Conservation (phyloP, 1,139 yeast genomes). For the Candida buenavistaensis region DNA sequence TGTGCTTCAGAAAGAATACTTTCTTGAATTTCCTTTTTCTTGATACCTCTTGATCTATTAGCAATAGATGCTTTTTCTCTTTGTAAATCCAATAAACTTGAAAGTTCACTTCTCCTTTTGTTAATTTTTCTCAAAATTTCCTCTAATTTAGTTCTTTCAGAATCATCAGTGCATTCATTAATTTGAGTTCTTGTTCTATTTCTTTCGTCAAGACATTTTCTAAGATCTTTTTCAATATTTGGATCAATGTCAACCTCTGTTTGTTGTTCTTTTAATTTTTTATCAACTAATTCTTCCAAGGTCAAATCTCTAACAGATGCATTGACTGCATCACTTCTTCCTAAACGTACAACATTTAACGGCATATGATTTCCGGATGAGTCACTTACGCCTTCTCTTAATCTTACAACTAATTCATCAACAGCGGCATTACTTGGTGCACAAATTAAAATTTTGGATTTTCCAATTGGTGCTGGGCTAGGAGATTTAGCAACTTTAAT, state of each 20-base stretch:
- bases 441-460: constrained; percentile 68
- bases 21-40: constrained; percentile 72
- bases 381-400: constrained; percentile 69
- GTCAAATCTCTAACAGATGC: constrained; percentile 80
- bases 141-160: constrained; percentile 47
- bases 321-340: constrained; percentile 87
- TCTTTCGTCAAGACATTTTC: constrained; percentile 51
- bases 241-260: constrained; percentile 43
- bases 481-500: constrained; percentile 26
- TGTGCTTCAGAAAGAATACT: constrained; percentile 76
- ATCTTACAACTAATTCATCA: constrained; percentile 88
- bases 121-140: constrained; percentile 52
- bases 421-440: constrained; percentile 99
- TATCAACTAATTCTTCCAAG: constrained; percentile 82
- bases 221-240: constrained; percentile 52
- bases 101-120: constrained; percentile 63
- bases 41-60: constrained; percentile 74
- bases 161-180: constrained; percentile 31
- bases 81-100: constrained; percentile 73
- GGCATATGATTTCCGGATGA: constrained; percentile 55
- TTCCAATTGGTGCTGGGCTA: constrained; percentile 13
- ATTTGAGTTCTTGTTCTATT: constrained; percentile 46
- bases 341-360: constrained; percentile 85
- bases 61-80: constrained; percentile 71
- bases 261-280: constrained; percentile 43